Evolutionary conservation across 2,329 filamentous ascomycete species (phyloP), one percentile per base, ranked within the genome.

Genomic region (Cytospora piceicola): DNA sequence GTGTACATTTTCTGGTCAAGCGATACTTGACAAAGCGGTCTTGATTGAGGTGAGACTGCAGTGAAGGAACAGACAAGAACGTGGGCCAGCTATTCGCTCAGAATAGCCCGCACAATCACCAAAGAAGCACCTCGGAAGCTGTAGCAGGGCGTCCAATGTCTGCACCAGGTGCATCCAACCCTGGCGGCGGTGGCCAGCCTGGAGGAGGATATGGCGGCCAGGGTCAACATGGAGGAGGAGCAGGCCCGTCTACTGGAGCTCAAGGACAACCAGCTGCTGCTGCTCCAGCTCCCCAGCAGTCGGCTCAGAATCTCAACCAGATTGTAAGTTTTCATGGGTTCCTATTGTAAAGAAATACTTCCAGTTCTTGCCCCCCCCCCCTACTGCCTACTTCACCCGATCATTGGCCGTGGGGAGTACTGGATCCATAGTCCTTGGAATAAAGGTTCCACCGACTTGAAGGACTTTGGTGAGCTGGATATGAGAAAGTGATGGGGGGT

Each of bases 221-320:
- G 42, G 58, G 57, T 30, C 63, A 65, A n/a, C 63, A 65, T 61
- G 63, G 61, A 59, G 61, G 55, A 59, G 30, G 61, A 36, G 15
- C 62, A 65, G 34, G 27, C 27, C 5, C 53, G 20, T 53, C 63
- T 39, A 39, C 61, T 56, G 52, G 22, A 32, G 27, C 24, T 2
- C 49, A 62, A 22, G 64, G 53, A 14, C 73, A 79, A 22, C 70
- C 77, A 6, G 68, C 75, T 34, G 68, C 78, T 2, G 72, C 78
- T 24, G 76, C 79, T 12, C 89, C 93, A 79, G 93, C 90, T 3
- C 93, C 94, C 69, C 92, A 96, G 73, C 96, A 97, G 79, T 93
- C 90, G 2, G 93, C 94, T 69, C 92, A 96, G 73, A 96, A 97
- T 74, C 78, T 97, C 1, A 98, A 98, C 73, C 93, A 97, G 72